phyloP scores from a whole-genome alignment of 352 stramenopile genomes.

The Albugo laibachii region DNA sequence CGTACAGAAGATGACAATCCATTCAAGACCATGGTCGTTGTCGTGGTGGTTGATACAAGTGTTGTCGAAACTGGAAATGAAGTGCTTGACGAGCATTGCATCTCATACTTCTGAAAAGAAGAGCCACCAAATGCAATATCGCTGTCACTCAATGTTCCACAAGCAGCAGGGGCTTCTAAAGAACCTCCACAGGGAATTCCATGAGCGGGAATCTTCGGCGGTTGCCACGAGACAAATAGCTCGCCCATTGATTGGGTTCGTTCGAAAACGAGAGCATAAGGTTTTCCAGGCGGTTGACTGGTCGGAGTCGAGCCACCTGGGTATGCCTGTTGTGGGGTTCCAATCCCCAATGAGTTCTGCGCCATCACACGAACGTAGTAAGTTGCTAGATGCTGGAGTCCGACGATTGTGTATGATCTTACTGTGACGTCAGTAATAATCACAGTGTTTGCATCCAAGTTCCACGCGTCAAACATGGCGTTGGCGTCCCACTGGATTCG shows the following conservation, averaged over 20 bases:
- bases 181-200: slow-evolving; percentile 47
- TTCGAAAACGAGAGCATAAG: slow-evolving; percentile 20
- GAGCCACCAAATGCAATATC: slow-evolving; percentile 84
- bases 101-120: slow-evolving; percentile 79
- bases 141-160: slow-evolving; percentile 32
- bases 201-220: slow-evolving; percentile 35
- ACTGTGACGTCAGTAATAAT: slow-evolving; percentile 33
- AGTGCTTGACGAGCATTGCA: slow-evolving; percentile 74
- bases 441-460: slow-evolving; percentile 32
- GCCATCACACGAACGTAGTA: slow-evolving; percentile 86
- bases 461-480: slow-evolving; percentile 70
- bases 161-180: slow-evolving; percentile 24
- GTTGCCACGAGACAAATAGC: slow-evolving; percentile 42
- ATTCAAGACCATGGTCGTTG: slow-evolving; percentile 30
- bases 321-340: slow-evolving; percentile 28
- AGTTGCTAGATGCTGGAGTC: slow-evolving; percentile 51
- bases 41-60: slow-evolving; percentile 6
- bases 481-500: slow-evolving; percentile 85
- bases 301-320: slow-evolving; percentile 25
- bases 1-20: slow-evolving; percentile 42
- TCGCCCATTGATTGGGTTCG: slow-evolving; percentile 13
- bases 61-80: slow-evolving; percentile 17
- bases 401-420: slow-evolving; percentile 54
- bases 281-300: slow-evolving; percentile 43
- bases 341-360: slow-evolving; percentile 28